phyloP scores from a whole-genome alignment of 2,329 filamentous ascomycete genomes.

The Pseudogymnoascus sp. region DNA sequence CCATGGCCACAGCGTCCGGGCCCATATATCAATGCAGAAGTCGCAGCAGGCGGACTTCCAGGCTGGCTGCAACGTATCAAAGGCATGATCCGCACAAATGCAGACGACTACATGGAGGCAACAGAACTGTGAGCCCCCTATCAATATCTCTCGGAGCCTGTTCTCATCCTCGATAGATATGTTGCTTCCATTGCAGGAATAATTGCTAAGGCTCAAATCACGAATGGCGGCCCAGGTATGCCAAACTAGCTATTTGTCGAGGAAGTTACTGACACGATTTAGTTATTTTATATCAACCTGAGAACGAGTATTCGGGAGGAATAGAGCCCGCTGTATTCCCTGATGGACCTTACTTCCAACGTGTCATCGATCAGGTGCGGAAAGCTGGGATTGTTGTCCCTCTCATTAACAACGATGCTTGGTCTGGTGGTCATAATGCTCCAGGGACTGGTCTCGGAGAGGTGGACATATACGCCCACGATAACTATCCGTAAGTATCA shows the following conservation, averaged over 20 bases:
- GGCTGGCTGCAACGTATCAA: constrained; percentile 65
- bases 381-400: constrained; percentile 63
- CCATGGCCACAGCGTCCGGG: constrained; percentile 42
- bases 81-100: constrained; percentile 53
- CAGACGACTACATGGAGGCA: constrained; percentile 51
- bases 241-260: neutral
- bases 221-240: constrained; percentile 56
- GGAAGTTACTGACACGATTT: constrained; percentile 24
- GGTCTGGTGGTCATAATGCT: constrained; percentile 10
- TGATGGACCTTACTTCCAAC: constrained; percentile 58
- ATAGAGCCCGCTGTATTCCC: constrained; percentile 40
- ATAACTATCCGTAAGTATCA: constrained; percentile 34
- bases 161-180: constrained; percentile 38
- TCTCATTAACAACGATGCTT: constrained; percentile 65
- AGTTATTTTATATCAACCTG: constrained; percentile 67
- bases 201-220: constrained; percentile 69
- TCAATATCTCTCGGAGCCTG: neutral
- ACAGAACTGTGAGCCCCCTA: constrained; percentile 42
- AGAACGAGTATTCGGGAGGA: constrained; percentile 62
- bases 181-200: constrained; percentile 51
- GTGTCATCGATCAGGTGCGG: constrained; percentile 58
- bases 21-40: constrained; percentile 71
- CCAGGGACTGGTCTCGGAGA: constrained; percentile 15
- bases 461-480: constrained; percentile 25
- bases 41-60: constrained; percentile 65